These are phyloP conservation scores for Davidsoniella neocaledoniae DNA, from an alignment of 2,329 filamentous ascomycete species.

Conservation along the genomic window DNA sequence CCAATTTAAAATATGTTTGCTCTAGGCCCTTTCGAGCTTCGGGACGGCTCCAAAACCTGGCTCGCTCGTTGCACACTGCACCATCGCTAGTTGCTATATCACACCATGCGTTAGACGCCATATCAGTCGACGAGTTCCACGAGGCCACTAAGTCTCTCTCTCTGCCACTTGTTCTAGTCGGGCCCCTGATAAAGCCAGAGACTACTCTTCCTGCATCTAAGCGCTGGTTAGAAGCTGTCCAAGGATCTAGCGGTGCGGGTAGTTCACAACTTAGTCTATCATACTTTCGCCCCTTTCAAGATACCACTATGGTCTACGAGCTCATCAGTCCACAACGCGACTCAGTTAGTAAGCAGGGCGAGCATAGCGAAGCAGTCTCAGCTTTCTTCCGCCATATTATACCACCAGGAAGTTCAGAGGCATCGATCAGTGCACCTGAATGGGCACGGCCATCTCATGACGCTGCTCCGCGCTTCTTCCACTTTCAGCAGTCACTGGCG, in stretches of 20 bases:
- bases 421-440: neutral
- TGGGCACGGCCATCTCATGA: neutral
- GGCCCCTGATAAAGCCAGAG: neutral
- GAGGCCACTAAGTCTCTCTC: constrained; percentile 1
- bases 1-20: too few relatives aligned
- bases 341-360: neutral
- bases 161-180: neutral
- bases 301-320: constrained; percentile 20
- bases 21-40: too few relatives aligned
- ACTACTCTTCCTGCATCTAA: too few relatives aligned
- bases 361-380: constrained; percentile 10
- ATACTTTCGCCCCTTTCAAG: too few relatives aligned
- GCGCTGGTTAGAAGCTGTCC: too few relatives aligned
- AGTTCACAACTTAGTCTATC: too few relatives aligned
- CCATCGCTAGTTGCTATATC: neutral
- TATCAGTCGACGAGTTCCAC: neutral
- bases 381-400: constrained; percentile 12
- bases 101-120: neutral
- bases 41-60: too few relatives aligned
- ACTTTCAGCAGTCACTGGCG: constrained; percentile 42
- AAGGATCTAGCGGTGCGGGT: too few relatives aligned
- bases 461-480: constrained; percentile 27
- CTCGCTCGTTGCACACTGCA: neutral
- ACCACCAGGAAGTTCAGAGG: too few relatives aligned
- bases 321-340: constrained; percentile 17